Conservation (phyloP, 164 flowering plant species). For the Euptelea pleiosperma region DNA sequence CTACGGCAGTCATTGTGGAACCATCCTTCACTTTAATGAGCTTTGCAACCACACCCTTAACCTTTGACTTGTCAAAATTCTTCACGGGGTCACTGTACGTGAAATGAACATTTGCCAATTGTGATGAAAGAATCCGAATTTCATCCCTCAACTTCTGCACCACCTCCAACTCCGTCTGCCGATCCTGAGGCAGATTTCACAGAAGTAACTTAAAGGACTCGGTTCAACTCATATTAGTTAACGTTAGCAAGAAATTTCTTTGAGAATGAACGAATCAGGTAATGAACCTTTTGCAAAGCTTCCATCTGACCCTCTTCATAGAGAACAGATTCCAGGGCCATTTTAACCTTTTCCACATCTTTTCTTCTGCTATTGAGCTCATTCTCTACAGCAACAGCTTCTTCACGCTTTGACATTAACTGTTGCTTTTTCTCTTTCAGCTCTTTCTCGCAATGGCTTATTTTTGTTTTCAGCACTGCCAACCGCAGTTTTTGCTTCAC, state of each 20-base stretch:
- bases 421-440: constrained; percentile 67
- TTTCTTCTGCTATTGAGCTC: constrained; percentile 58
- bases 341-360: constrained; percentile 58
- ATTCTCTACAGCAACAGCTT: constrained; percentile 71
- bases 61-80: constrained; percentile 85
- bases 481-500: constrained; percentile 90
- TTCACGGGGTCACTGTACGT: constrained; percentile 68
- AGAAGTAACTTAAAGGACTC: background rate
- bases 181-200: constrained; percentile 50
- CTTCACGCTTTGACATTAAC: constrained; percentile 66
- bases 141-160: constrained; percentile 79
- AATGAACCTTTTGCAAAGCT: constrained; percentile 64
- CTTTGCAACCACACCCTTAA: constrained; percentile 95
- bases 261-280: background rate
- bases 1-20: constrained; percentile 80
- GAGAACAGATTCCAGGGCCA: constrained; percentile 54
- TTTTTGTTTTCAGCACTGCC: constrained; percentile 71
- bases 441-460: constrained; percentile 73
- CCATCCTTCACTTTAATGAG: constrained; percentile 89
- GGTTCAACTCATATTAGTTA: background rate
- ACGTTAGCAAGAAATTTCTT: background rate
- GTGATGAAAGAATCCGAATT: constrained; percentile 56
- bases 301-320: constrained; percentile 85
- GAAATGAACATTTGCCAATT: constrained; percentile 70
- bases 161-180: constrained; percentile 50